A percentile compares a stretch with the other conserved stretches of the same genome.
These are phyloP conservation scores for Platanthera guangdongensis DNA, from an alignment of 106 monocot species.

Conservation along the genomic window DNA sequence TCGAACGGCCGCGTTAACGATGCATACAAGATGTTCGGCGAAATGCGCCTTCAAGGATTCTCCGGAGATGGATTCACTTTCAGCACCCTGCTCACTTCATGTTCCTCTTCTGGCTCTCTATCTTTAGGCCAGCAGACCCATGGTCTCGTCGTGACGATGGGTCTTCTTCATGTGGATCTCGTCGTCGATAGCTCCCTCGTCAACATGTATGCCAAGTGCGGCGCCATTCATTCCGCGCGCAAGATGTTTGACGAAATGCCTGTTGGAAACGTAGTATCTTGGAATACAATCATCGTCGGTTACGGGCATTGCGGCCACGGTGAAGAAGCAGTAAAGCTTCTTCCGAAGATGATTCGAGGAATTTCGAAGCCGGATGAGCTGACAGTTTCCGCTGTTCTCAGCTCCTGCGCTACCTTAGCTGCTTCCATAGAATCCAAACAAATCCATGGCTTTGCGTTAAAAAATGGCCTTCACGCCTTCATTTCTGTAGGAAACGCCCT, in stretches of 20 bases:
- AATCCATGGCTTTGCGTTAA: constrained; percentile 31
- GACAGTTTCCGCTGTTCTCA: constrained; percentile 42
- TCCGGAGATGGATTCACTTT: constrained; percentile 37
- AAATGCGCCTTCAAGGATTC: constrained; percentile 26
- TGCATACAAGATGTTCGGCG: constrained; percentile 20
- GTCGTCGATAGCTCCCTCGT: constrained; percentile 37
- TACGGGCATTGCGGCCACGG: constrained; percentile 23
- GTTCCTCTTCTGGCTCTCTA: neutral
- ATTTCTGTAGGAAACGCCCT: constrained; percentile 45
- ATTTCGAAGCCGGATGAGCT: constrained; percentile 46
- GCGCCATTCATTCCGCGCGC: constrained; percentile 24
- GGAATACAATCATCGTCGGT: constrained; percentile 57
- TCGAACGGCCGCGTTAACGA: constrained; percentile 19
- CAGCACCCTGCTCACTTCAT: constrained; percentile 35
- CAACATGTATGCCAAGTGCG: constrained; percentile 59
- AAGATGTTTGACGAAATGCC: constrained; percentile 26
- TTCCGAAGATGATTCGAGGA: constrained; percentile 16
- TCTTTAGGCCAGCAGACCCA: constrained; percentile 28
- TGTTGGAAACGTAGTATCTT: constrained; percentile 27
- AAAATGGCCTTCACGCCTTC: constrained; percentile 25
- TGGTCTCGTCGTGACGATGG: constrained; percentile 23
- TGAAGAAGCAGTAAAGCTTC: constrained; percentile 41
- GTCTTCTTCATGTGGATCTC: constrained; percentile 27
- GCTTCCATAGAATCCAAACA: constrained; percentile 25
- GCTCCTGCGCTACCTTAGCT: constrained; percentile 42